A percentile compares a stretch with the other conserved stretches of the same genome.
Evolutionary conservation across 2,329 filamentous ascomycete genomes (phyloP).

Genomic region (Pseudogymnoascus sp.): DNA sequence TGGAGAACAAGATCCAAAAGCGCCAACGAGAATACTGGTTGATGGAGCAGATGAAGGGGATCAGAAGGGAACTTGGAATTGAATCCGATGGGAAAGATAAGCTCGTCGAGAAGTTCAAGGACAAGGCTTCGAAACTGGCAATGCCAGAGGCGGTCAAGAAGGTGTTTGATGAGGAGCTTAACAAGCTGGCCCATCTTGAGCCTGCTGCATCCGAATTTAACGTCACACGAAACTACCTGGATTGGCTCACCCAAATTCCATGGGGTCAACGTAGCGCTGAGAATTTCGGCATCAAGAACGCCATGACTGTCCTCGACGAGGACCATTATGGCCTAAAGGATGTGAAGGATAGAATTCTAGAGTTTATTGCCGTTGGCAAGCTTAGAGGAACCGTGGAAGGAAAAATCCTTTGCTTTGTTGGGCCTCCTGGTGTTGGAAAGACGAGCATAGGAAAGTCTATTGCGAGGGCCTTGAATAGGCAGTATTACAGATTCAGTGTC

Average conservation of each 20-base stretch:
- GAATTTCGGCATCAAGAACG: conserved; percentile 92
- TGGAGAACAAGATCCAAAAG: conserved; percentile 95
- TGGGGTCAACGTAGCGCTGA: conserved; percentile 94
- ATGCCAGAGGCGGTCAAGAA: conserved; percentile 97
- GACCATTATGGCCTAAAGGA: conserved; percentile 96
- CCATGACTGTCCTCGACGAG: conserved; percentile 83
- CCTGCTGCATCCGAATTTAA: conserved; percentile 97
- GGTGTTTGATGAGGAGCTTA: conserved; percentile 96
- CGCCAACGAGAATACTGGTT: conserved; percentile 96
- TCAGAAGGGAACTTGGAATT: conserved; percentile 87
- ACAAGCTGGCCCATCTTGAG: conserved; percentile 92
- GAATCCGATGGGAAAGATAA: conserved; percentile 98
- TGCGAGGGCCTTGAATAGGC: conserved; percentile 82
- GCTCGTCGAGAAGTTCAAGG: conserved; percentile 92
- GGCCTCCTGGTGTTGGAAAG: conserved; percentile 94
- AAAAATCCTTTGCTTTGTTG: conserved; percentile 96
- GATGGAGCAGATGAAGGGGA: conserved; percentile 99
- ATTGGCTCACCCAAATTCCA: conserved; percentile 97
- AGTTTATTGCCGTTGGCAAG: conserved; percentile 98
- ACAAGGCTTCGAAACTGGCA: conserved; percentile 84
- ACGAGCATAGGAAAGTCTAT: conserved; percentile 99
- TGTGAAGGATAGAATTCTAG: conserved; percentile 94
- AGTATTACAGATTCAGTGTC: conserved; percentile 98
- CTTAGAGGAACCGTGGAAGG: conserved; percentile 93
- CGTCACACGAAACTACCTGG: conserved; percentile 93